Base-by-base conservation (phyloP, 768 basidiomycete genomes). In the Phaeotremella fagi region DNA sequence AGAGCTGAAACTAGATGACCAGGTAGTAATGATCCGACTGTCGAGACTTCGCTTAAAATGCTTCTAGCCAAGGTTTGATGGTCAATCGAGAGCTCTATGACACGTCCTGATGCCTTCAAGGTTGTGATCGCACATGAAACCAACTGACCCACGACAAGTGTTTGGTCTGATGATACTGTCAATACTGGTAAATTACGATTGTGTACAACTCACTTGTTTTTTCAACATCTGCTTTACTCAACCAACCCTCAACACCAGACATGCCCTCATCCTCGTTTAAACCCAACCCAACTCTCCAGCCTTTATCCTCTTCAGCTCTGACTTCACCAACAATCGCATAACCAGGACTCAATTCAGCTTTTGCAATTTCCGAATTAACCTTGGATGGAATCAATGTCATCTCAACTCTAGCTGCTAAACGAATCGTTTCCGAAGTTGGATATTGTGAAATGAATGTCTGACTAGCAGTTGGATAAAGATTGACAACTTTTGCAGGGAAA, bases 281-380 rank as follows among this genome's bases (percentile, higher is more conserved):
- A 1, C 91, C 94, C 33, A 95, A 77, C 60, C 91, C 88, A 6
- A 99, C 79, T 51, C 85, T 82, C 76, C 94, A 97, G 1, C 95
- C 92, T 71, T 95, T 89, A 66, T 98, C 95, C 76, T 99, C 95
- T 16, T 87, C 77, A 64, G 85, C 88, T 75, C 84, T 84, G 45
- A 94, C 79, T 28, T 85, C 82, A 12, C 83, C 87, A 0, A 85
- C 81, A 41, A 95, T 23, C 25, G 57, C 51, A 43, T 52, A 68
- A 12, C 70, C 70, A 31, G 61, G 59, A 46, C 80, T 82, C 33
- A 98, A 65, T 75, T 98, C 95, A 4, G 78, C 77, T 74, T 86
- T 89, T 20, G 80, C 80, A 1, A 97, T 79, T 5, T 86, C 89
- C 57, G 77, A 78, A 71, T 97, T 95, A 52, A 98, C 87, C 63